These are phyloP conservation scores for Alternaria conjuncta DNA, from an alignment of 2,329 filamentous ascomycete species.

Conservation along the genomic window DNA sequence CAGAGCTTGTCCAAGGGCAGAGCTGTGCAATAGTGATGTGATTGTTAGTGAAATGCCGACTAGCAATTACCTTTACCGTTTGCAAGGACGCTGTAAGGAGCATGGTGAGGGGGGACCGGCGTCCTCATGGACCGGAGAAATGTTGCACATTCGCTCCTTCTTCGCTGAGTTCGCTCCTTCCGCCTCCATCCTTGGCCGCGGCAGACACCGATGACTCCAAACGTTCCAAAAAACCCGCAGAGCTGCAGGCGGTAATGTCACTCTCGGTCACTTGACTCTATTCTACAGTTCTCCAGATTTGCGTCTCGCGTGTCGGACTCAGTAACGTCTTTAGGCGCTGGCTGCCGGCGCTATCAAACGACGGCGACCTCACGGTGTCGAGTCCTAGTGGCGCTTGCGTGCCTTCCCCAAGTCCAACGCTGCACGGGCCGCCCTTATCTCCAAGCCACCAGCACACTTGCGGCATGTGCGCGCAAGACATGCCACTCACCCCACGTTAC, in stretches of 20 bases:
- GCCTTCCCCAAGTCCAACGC: slow-evolving; percentile 8
- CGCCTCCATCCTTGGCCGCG: slow-evolving; percentile 1
- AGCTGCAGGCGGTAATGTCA: slow-evolving; percentile 4
- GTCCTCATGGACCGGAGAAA: neutral
- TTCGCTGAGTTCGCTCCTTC: slow-evolving; percentile 2
- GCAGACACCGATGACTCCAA: slow-evolving; percentile 2
- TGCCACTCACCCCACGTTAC: slow-evolving; percentile 1
- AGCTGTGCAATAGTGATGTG: neutral
- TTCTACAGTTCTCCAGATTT: slow-evolving; percentile 11
- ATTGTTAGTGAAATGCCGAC: neutral
- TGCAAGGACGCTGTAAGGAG: neutral
- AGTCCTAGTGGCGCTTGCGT: slow-evolving; percentile 13
- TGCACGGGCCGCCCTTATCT: slow-evolving; percentile 12
- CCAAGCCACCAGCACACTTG: slow-evolving; percentile 1
- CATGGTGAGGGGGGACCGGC: neutral
- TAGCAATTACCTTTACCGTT: neutral
- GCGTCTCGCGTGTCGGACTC: slow-evolving; percentile 8
- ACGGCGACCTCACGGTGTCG: slow-evolving; percentile 2
- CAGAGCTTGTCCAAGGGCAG: neutral
- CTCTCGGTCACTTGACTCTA: slow-evolving; percentile 5
- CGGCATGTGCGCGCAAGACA: slow-evolving; percentile 18
- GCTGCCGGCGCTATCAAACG: slow-evolving; percentile 7
- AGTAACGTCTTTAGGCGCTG: slow-evolving; percentile 5
- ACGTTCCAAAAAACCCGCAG: neutral
- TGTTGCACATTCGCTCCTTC: slow-evolving; percentile 2